These are phyloP conservation scores for Globisporangium cederbergense DNA, from an alignment of 352 stramenopile genomes.

Conservation along the genomic window DNA sequence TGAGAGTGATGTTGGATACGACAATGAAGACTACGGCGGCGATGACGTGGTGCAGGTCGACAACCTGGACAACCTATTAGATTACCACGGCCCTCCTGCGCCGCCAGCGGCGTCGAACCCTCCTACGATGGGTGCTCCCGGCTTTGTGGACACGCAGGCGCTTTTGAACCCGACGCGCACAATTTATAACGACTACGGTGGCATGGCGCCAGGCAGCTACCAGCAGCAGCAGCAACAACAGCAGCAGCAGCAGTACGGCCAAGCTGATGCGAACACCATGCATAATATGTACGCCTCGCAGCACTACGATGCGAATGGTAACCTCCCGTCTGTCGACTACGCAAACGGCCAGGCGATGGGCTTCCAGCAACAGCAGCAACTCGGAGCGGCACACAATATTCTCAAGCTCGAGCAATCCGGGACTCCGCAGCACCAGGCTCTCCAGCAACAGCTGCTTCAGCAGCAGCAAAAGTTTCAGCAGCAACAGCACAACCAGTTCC, in stretches of 20 bases:
- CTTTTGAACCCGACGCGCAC: conserved; percentile 56
- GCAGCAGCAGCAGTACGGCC: conserved; percentile 24
- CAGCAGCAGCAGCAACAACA: conserved; percentile 21
- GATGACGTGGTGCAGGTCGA: conserved; percentile 83
- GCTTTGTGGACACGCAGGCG: conserved; percentile 68
- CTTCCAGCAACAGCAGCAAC: conserved; percentile 18
- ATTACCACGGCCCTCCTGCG: conserved; percentile 45
- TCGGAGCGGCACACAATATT: conserved; percentile 18
- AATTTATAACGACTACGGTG: conserved; percentile 47
- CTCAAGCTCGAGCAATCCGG: conserved; percentile 41
- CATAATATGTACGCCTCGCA: conserved; percentile 28
- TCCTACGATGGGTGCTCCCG: conserved; percentile 19
- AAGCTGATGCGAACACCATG: conserved; percentile 25
- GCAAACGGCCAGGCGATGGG: conserved; percentile 32
- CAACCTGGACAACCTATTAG: conserved; percentile 82
- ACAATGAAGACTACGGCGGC: conserved; percentile 79
- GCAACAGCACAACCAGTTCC: conserved; percentile 39
- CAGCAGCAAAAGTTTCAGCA: conserved; percentile 49
- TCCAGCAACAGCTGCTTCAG: conserved; percentile 55
- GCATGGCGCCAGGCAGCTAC: conserved; percentile 20
- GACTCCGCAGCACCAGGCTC: conserved; percentile 29
- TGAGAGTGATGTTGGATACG: conserved; percentile 77
- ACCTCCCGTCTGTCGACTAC: conserved; percentile 21
- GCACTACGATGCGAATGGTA: conserved; percentile 15
- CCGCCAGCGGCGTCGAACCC: conserved; percentile 7